Evolutionary conservation across 495 filamentous ascomycete species (phyloP).

Genomic region (Daldinia childiae): DNA sequence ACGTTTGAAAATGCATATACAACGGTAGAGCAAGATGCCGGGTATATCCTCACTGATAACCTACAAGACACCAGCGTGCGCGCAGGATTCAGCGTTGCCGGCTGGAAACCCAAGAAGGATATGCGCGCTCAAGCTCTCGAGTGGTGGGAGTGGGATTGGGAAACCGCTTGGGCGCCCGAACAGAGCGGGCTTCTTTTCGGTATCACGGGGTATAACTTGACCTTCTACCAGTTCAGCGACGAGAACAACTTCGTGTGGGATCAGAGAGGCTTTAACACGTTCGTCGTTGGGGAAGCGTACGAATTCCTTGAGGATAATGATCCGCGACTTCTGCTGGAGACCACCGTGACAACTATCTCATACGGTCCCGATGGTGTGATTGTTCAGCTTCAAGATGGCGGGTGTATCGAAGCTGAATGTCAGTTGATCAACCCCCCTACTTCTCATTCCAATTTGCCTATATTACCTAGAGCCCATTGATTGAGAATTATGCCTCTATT

Average conservation of each 20-base stretch:
- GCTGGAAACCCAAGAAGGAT: conserved; percentile 71
- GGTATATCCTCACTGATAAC: conserved; percentile 66
- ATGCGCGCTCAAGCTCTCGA: conserved; percentile 69
- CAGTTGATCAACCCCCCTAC: conserved; percentile 32
- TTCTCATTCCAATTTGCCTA: not conserved
- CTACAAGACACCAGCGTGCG: conserved; percentile 71
- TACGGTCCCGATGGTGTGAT: conserved; percentile 65
- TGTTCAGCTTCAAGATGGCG: conserved; percentile 63
- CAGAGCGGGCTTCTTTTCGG: conserved; percentile 47
- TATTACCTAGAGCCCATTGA: not conserved
- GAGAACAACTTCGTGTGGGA: conserved; percentile 75
- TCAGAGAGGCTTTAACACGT: conserved; percentile 71
- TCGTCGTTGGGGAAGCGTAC: conserved; percentile 69
- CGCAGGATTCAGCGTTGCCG: conserved; percentile 66
- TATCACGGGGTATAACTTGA: conserved; percentile 48
- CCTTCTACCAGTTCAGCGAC: conserved; percentile 56
- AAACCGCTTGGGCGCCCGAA: conserved; percentile 61
- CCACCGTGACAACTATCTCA: conserved; percentile 66
- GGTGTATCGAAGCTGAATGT: conserved; percentile 67
- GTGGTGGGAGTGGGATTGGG: conserved; percentile 66
- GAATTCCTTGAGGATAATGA: conserved; percentile 68
- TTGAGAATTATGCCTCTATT: not conserved
- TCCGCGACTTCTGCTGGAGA: conserved; percentile 67
- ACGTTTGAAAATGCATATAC: conserved; percentile 62
- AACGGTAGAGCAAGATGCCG: conserved; percentile 63